Conservation (phyloP, 805 yeast species). For the Candida nonsorbophila region DNA sequence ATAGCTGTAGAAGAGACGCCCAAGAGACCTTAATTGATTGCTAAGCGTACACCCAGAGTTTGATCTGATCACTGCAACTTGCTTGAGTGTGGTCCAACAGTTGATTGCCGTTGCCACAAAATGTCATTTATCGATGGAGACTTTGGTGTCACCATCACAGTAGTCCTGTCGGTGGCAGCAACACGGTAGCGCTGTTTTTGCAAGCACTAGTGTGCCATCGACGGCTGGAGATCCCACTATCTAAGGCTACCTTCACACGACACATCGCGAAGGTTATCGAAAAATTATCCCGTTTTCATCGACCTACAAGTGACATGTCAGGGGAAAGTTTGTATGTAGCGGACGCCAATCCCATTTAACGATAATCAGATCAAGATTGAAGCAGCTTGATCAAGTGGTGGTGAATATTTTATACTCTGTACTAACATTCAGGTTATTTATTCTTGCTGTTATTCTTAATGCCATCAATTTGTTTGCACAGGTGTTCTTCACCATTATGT, state of each 20-base stretch:
- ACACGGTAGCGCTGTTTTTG: background rate
- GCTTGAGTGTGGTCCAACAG: too few species aligned
- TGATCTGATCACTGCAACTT: too few species aligned
- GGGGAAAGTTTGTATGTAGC: constrained; percentile 48
- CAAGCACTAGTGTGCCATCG: too few species aligned
- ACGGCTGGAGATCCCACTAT: too few species aligned
- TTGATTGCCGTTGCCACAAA: too few species aligned
- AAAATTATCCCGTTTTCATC: background rate
- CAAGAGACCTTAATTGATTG: too few species aligned
- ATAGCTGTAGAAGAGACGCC: too few species aligned
- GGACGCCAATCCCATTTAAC: too few species aligned
- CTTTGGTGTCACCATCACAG: constrained; percentile 1
- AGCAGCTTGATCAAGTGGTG: background rate
- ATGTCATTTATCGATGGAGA: too few species aligned
- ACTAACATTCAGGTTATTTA: constrained; percentile 45
- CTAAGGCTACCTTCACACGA: too few species aligned
- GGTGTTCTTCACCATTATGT: constrained; percentile 93
- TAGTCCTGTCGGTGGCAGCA: background rate
- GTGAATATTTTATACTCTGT: background rate
- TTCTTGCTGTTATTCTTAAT: constrained; percentile 75
- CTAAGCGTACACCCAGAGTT: too few species aligned
- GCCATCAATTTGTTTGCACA: constrained; percentile 86
- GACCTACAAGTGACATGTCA: constrained; percentile 22
- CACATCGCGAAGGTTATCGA: constrained; percentile 2
- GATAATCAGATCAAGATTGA: too few species aligned